Conservation (phyloP, 148 eudicot genomes). For the Diospyros lotus region DNA sequence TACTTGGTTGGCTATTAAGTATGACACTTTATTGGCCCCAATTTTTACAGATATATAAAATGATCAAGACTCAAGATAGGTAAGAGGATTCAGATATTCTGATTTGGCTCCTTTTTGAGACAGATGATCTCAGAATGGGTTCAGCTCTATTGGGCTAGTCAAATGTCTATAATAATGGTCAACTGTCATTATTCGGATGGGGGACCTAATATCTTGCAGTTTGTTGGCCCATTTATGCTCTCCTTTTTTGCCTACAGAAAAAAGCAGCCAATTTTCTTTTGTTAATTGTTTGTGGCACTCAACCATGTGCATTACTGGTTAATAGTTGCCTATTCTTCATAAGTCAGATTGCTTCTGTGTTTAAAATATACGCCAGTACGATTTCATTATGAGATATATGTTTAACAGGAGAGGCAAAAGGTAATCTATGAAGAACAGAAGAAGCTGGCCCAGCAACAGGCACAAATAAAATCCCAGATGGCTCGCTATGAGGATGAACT, state of each 20-base stretch:
- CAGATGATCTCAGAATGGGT: background rate
- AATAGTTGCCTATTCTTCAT: too few relatives aligned
- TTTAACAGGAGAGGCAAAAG: slow-evolving; percentile 72
- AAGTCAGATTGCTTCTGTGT: too few relatives aligned
- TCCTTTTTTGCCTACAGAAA: background rate
- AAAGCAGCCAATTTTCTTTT: background rate
- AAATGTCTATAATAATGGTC: background rate
- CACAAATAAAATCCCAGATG: slow-evolving; percentile 77
- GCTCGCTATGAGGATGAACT: slow-evolving; percentile 86
- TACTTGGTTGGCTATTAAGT: background rate
- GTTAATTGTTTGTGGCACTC: background rate
- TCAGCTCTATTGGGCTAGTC: background rate
- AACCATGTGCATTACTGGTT: too few relatives aligned
- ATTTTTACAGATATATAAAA: background rate
- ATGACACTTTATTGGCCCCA: background rate
- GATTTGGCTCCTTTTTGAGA: background rate
- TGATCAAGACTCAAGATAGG: background rate
- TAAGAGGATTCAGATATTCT: background rate
- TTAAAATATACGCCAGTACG: too few relatives aligned
- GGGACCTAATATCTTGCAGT: background rate
- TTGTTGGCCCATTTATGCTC: background rate
- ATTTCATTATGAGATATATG: background rate
- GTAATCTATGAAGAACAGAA: slow-evolving; percentile 86
- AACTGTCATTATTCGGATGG: background rate
- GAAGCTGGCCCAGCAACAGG: slow-evolving; percentile 71